Base-by-base conservation (phyloP, 495 filamentous ascomycete genomes). In the Xanthoparmelia taractica region DNA sequence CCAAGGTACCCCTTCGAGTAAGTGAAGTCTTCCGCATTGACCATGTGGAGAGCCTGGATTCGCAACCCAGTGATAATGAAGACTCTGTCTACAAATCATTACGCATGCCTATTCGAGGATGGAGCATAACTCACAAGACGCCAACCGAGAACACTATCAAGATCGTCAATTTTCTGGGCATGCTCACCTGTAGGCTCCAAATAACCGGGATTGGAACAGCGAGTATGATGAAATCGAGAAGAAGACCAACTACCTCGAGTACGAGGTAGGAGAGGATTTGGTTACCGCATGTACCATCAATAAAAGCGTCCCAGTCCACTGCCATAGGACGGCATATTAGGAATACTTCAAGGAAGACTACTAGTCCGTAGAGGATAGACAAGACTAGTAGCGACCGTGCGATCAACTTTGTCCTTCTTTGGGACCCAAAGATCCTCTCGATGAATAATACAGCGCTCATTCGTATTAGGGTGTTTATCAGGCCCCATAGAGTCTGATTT, bases 1-100 rank as follows among this genome's bases (percentile, higher is more conserved):
- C 70, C 70, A 25, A 73, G 50, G 58, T 71, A 71, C 8, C 68
- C 66, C 55, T 67, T 65, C 12, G 69, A 69, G 29, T 67, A 72
- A 27, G 64, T 70, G 38, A 72, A 70, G 52, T 72, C 70, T 29
- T 63, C 47, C 20, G 60, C 62, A 38, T 67, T 69, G 34, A 68
- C 50, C 38, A 65, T 58, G 31, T 47, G 61, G 4, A 73, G 55
- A 31, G 71, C 70, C 23, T 68, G 63, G 17, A 73, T 69, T 13
- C 71, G 66, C 10, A 73, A 43, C 2, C 58, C 70, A 8, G 68
- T 72, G 27, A 72, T 68, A 10, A 73, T 57, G 4, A 60, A 60
- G 23, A 72, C 70, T 17, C 71, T 73, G 25, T 34, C 6, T 27
- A 15, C 33, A 13, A 18, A 50, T 45, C 29, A 52, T 15, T 27